A percentile compares a stretch with the other conserved stretches of the same genome.
phyloP scores from a whole-genome alignment of 345 rosid species.

The Moricandia arvensis region DNA sequence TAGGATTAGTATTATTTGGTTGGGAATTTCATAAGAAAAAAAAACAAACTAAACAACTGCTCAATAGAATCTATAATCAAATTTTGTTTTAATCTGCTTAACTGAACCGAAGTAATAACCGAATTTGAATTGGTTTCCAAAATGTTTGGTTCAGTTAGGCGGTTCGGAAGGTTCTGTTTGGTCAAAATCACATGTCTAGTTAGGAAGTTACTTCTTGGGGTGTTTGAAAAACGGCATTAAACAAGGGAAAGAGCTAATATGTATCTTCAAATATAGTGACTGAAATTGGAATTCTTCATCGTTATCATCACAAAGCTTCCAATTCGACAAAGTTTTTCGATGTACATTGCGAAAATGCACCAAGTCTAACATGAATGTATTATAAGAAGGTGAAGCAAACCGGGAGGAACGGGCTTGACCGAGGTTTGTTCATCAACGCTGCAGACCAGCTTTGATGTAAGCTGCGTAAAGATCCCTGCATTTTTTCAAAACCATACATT shows the following conservation, averaged over 20 bases:
- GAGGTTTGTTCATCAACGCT: constrained; percentile 37
- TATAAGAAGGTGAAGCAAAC: constrained; percentile 20
- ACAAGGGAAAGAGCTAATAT: neutral
- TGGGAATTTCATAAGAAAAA: too few species aligned
- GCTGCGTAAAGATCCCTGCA: constrained; percentile 94
- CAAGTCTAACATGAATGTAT: constrained; percentile 6
- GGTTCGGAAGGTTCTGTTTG: neutral
- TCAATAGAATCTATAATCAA: neutral
- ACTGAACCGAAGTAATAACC: neutral
- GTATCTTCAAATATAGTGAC: neutral
- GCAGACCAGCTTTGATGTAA: constrained; percentile 86
- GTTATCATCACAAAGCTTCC: neutral
- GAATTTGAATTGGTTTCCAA: neutral
- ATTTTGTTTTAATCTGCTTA: neutral
- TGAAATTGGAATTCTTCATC: neutral
- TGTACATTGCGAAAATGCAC: constrained; percentile 12
- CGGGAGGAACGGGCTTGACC: neutral
- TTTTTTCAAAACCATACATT: constrained; percentile 12
- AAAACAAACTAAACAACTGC: neutral
- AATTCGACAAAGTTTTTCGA: neutral
- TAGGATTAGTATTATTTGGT: neutral
- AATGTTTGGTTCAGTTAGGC: neutral
- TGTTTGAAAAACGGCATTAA: constrained; percentile 5
- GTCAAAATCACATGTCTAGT: neutral
- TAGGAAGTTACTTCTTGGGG: neutral